Base-by-base conservation (phyloP, 768 basidiomycete species). In the Tricholoma hemisulphureum region DNA sequence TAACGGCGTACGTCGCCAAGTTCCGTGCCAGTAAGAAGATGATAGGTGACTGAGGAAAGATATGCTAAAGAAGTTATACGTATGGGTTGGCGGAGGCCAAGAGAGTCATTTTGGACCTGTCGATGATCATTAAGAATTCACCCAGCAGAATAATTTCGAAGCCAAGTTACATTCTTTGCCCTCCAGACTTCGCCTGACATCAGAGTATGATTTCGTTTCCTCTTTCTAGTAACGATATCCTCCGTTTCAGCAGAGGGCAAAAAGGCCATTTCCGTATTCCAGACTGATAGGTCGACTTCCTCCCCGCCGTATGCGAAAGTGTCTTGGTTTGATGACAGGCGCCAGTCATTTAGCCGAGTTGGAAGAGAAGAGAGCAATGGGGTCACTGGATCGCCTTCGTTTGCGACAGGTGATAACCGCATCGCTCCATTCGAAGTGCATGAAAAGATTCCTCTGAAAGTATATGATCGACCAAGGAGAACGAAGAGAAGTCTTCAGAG, bases 251-350 rank as follows among this genome's bases (percentile, higher is more conserved):
- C 24, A 59, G 51, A 70, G 28, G 48, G 67, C 59, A 68, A 82
- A 77, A 71, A 90, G 67, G 71, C 77, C 63, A 63, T 61, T 64
- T 92, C 87, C 6, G 82, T 80, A 65, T 89, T 76, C 93, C 93
- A 95, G 3, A 93, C 66, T 1, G 91, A 93, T 2, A 90, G 69
- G 56, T 93, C 89, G 16, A 95, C 90, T 71, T 95, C 93, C 60
- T 93, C 86, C 2, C 93, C 93, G 11, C 88, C 93, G 60, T 93
- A 94, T 2, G 86, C 81, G 73, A 95, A 93, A 0, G 80, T 80
- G 32, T 77, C 67, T 2, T 72, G 73, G 57, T 81, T 74, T 16
- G 73, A 66, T 1, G 85, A 82, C 21, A 91, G 65, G 29, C 79
- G 78, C 88, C 90, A 91, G 54, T 82, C 83, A 46, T 72, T 74